Conservation (phyloP, 2,329 filamentous ascomycete species). For the Gnomoniopsis smithogilvyi region DNA sequence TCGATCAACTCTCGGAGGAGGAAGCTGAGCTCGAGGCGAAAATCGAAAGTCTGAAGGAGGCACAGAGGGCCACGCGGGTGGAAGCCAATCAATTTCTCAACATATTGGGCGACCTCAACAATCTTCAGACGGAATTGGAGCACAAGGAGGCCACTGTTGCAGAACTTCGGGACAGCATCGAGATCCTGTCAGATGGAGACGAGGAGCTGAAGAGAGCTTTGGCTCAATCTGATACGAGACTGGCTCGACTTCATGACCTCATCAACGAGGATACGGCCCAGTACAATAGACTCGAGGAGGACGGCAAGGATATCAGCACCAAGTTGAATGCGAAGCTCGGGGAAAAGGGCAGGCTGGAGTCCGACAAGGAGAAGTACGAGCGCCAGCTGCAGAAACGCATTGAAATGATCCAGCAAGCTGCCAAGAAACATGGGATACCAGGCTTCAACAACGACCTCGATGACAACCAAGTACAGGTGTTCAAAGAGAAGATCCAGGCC, state of each 20-base stretch:
- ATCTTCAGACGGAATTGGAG: slow-evolving; percentile 71
- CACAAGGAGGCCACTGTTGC: slow-evolving; percentile 68
- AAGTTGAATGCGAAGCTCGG: slow-evolving; percentile 51
- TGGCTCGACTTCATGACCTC: slow-evolving; percentile 62
- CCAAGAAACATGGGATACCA: slow-evolving; percentile 72
- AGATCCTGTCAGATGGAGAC: slow-evolving; percentile 76
- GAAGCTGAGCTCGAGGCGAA: slow-evolving; percentile 63
- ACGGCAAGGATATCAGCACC: slow-evolving; percentile 41
- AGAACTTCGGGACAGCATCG: slow-evolving; percentile 68
- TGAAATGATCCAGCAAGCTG: slow-evolving; percentile 73
- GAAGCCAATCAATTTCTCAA: slow-evolving; percentile 71
- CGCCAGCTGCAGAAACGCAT: slow-evolving; percentile 70
- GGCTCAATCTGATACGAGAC: slow-evolving; percentile 73
- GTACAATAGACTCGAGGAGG: slow-evolving; percentile 62
- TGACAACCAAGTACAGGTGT: slow-evolving; percentile 69
- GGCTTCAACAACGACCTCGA: slow-evolving; percentile 79
- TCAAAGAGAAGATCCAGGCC: slow-evolving; percentile 74
- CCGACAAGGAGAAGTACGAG: slow-evolving; percentile 84
- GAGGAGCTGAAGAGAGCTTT: slow-evolving; percentile 69
- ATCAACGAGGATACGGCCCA: slow-evolving; percentile 59
- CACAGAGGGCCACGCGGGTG: slow-evolving; percentile 61
- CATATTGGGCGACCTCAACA: slow-evolving; percentile 71
- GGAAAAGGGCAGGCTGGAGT: slow-evolving; percentile 75
- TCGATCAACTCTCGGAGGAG: slow-evolving; percentile 34
- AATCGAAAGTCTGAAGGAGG: slow-evolving; percentile 39